phyloP scores from a whole-genome alignment of 768 basidiomycete species.

The Coprinopsis strossmayeri region DNA sequence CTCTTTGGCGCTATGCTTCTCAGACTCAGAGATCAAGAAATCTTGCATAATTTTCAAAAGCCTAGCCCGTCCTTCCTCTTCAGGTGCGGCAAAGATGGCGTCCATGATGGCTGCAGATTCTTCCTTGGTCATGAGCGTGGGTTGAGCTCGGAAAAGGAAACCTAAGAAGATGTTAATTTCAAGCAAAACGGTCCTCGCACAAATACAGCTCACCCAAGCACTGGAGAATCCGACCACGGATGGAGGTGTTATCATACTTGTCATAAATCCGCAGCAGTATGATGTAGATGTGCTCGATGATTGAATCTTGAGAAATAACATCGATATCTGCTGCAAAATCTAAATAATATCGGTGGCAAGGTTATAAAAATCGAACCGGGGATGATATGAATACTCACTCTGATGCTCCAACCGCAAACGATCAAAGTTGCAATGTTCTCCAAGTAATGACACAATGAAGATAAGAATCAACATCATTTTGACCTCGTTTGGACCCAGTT shows the following conservation, averaged over 20 bases:
- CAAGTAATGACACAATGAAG: constrained; percentile 79
- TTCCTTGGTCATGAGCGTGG: constrained; percentile 82
- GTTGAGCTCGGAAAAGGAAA: constrained; percentile 88
- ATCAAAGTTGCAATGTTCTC: constrained; percentile 89
- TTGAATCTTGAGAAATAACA: constrained; percentile 52
- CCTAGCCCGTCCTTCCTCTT: constrained; percentile 66
- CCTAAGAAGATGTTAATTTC: constrained; percentile 37
- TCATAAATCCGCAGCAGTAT: constrained; percentile 67
- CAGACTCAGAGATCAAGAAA: constrained; percentile 78
- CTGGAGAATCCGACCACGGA: constrained; percentile 72
- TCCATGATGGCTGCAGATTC: constrained; percentile 84
- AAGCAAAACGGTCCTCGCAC: not conserved
- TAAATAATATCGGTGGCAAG: constrained; percentile 16
- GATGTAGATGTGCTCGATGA: constrained; percentile 80
- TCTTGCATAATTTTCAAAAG: constrained; percentile 88
- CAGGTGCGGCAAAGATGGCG: constrained; percentile 68
- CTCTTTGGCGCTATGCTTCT: constrained; percentile 66
- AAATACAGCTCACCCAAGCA: constrained; percentile 62
- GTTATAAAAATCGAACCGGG: not conserved
- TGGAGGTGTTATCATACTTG: constrained; percentile 48
- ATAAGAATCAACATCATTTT: constrained; percentile 64
- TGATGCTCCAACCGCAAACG: constrained; percentile 52
- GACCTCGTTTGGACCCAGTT: constrained; percentile 42
- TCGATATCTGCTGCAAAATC: constrained; percentile 53
- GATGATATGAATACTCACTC: constrained; percentile 27